Evolutionary conservation across 768 basidiomycete genomes (phyloP), one percentile per base, ranked within the genome.

Genomic region (Panus rudis): DNA sequence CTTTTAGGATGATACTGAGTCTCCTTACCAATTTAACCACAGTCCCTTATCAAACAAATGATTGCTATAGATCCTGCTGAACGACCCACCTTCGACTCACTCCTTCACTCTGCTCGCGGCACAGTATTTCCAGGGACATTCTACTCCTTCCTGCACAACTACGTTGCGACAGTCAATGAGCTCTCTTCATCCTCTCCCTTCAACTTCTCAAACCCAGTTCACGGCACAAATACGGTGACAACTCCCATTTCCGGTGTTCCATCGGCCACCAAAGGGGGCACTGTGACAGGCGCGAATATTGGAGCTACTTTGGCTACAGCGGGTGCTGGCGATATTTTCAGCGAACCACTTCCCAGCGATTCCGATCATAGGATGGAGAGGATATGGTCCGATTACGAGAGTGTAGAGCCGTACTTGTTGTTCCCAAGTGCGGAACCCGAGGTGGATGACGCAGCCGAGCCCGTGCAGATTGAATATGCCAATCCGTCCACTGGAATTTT

Each of bases 131-230:
- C 94, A 0, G 91, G 93, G 54, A 80, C 79, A 23, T 98, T 98
- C 63, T 97, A 96, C 64, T 85, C 91, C 2, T 97, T 94, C 66
- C 72, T 98, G 8, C 87, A 93, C 59, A 87, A 86, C 52, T 97
- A 96, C 52, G 76, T 89, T 44, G 75, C 81, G 3, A 81, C 89
- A 1, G 69, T 89, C 52, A 85, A 85, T 58, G 86, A 91, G 48
- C 67, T 79, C 11, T 69, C 79, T 2, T 54, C 70, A 13, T 62
- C 68, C 2, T 61, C 72, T 1, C 68, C 76, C 2, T 73, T 75
- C 45, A 48, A 55, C 4, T 39, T 49, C 25, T 41, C 58, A n/a
- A 30, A 42, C 22, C 27, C 46, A 6, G 39, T 48, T 13, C 51
- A 49, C 14, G 51, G 59, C 3, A 51, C 64, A 5, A 51, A 62